A percentile compares a stretch with the other conserved stretches of the same genome.
Evolutionary conservation across 2,329 filamentous ascomycete genomes (phyloP).

Genomic region (Ceratocystis variospora): DNA sequence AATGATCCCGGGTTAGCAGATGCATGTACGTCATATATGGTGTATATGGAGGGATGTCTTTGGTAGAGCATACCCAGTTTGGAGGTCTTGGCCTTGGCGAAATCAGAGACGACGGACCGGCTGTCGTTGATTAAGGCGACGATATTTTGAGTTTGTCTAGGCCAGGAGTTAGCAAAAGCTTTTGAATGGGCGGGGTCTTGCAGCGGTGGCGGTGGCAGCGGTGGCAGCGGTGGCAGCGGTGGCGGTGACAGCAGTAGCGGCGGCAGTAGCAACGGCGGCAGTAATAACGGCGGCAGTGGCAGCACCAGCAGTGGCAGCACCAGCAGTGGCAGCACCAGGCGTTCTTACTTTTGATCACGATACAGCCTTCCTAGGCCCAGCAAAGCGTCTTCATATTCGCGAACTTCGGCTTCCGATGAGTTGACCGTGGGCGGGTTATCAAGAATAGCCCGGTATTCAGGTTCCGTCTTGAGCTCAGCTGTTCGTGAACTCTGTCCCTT

Average conservation of each 20-base stretch:
- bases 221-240: too few species aligned
- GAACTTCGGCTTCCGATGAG: conserved; percentile 61
- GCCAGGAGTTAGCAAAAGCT: conserved; percentile 1
- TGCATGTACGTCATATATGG: conserved; percentile 2
- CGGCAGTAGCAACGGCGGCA: too few species aligned
- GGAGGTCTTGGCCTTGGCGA: conserved; percentile 96
- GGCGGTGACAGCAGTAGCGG: background rate
- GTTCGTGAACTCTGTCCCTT: conserved; percentile 15
- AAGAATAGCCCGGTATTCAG: conserved; percentile 79
- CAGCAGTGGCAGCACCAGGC: background rate
- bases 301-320: background rate
- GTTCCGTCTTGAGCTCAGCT: conserved; percentile 52
- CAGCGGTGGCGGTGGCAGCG: background rate
- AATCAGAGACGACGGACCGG: conserved; percentile 80
- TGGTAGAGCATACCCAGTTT: conserved; percentile 62
- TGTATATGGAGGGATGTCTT: background rate
- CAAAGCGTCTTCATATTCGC: conserved; percentile 82
- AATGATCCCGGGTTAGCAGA: conserved; percentile 8
- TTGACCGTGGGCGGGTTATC: conserved; percentile 70
- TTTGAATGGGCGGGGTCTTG: background rate
- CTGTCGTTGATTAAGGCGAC: conserved; percentile 83
- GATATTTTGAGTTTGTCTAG: conserved; percentile 66
- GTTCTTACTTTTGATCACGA: conserved; percentile 58
- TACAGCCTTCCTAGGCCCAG: conserved; percentile 86
- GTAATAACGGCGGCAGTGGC: background rate